phyloP scores from a whole-genome alignment of 352 stramenopile species.

The Phytophthora pistaciae region DNA sequence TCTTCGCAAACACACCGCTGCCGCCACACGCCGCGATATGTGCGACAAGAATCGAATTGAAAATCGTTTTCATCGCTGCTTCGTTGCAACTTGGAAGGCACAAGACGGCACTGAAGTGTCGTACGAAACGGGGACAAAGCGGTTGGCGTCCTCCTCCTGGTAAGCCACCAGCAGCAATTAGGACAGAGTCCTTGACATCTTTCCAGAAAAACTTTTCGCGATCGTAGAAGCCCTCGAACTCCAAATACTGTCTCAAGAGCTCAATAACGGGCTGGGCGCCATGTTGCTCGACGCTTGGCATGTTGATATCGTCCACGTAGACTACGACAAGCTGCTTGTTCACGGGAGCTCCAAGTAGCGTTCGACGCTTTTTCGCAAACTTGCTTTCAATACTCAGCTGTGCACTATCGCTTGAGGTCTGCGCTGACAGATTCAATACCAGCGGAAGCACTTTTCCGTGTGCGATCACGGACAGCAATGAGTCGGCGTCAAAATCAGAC shows the following conservation, averaged over 20 bases:
- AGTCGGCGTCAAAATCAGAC: conserved; percentile 16
- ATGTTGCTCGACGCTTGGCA: conserved; percentile 81
- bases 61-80: conserved; percentile 89
- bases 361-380: conserved; percentile 93
- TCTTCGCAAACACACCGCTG: conserved; percentile 41
- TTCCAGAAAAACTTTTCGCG: conserved; percentile 89
- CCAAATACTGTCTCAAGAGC: conserved; percentile 76
- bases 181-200: conserved; percentile 69
- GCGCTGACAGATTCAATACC: conserved; percentile 87
- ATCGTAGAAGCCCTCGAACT: conserved; percentile 83
- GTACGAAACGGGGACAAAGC: conserved; percentile 71
- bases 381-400: conserved; percentile 92
- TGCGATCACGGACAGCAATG: conserved; percentile 22
- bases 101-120: conserved; percentile 73
- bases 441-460: conserved; percentile 54
- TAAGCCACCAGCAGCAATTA: conserved; percentile 72
- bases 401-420: conserved; percentile 82
- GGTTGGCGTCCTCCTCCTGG: conserved; percentile 63
- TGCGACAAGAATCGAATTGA: conserved; percentile 83
- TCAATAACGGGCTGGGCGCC: conserved; percentile 83
- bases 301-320: conserved; percentile 94
- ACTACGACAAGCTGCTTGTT: conserved; percentile 78
- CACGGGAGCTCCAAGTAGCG: conserved; percentile 86
- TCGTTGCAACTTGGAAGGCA: conserved; percentile 82
- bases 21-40: conserved; percentile 41